Base-by-base conservation (phyloP, 192 early-diverging fungal genomes). In the Mortierella hygrophila region DNA sequence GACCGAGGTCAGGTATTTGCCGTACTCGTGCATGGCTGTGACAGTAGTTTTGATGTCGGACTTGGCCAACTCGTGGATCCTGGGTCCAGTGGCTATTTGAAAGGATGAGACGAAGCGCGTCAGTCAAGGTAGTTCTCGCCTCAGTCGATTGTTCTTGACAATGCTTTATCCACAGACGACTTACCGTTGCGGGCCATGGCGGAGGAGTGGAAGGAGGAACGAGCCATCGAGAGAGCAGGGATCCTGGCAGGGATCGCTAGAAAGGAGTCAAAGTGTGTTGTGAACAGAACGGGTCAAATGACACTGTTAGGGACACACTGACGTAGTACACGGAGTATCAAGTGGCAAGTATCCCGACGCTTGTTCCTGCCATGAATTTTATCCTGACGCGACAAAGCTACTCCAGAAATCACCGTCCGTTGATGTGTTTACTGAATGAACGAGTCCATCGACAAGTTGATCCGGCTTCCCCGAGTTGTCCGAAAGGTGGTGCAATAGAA, bases 1-100 rank as follows among this genome's bases (percentile, higher is more conserved):
- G 80, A 94, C 92, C 52, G 93, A 93, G 37, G 94, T 91, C 52
- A 99, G 88, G 90, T 96, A 98, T 84, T 96, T 93, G 70, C 97
- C 97, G 88, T 94, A 99, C 88, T 97, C 96, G 82, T 96, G 95
- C 68, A 97, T 80, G 11, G 54, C 79, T 74, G 79, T 86, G 49
- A 86, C 84, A 63, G 84, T 86, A 16, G 84, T 86, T 80, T 78
- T 86, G 75, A 86, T 21, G 72, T 46, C 60, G 70, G 84, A 79
- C n/a, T 81, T 60, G 47, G 84, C 84, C 49, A 46, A 38, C 72
- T 86, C 84, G 37, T 81, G 75, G 54, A 86, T 86, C 79, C 84
- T 86, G 71, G 84, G 84, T 80, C 84, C 84, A 63, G 78, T 54
- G 18, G 83, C n/a, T 74, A 37, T 54, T 16, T 21, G 69, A 20